Evolutionary conservation across 2,329 filamentous ascomycete genomes (phyloP).

Genomic region (Alternaria sp.): DNA sequence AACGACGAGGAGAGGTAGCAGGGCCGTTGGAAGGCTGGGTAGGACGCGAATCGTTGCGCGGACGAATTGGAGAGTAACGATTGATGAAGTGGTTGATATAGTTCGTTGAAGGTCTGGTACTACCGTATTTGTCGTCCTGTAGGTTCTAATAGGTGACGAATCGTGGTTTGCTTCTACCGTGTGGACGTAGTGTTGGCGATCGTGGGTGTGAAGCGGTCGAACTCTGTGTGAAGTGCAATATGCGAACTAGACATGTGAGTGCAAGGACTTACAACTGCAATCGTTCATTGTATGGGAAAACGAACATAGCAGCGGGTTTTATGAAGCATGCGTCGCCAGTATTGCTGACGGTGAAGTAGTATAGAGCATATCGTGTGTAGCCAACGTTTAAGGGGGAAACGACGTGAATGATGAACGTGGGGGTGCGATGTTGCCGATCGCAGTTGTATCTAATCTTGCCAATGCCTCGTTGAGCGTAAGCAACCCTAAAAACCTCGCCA

Average conservation of each 20-base stretch:
- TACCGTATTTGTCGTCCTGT: not conserved
- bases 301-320: not conserved
- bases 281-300: not conserved
- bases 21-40: not conserved
- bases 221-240: constrained; percentile 1
- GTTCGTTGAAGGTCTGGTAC: constrained; percentile 10
- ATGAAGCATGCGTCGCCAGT: not conserved
- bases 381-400: constrained; percentile 13
- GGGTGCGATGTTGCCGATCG: constrained; percentile 1
- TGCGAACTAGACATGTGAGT: constrained; percentile 7
- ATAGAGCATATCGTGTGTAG: not conserved
- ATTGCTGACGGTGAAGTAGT: not conserved
- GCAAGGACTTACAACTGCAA: not conserved
- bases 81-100: constrained; percentile 22
- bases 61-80: not conserved
- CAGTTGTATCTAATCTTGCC: not conserved
- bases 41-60: not conserved
- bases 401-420: constrained; percentile 7
- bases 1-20: not conserved
- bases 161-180: constrained; percentile 9
- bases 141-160: not conserved
- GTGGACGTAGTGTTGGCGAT: constrained; percentile 4
- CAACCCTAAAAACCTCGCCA: not conserved
- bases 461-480: not conserved
- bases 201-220: constrained; percentile 7